A percentile compares a stretch with the other conserved stretches of the same genome.
Conservation (phyloP, 2,329 filamentous ascomycete species). For the Hirsutella rhossiliensis region DNA sequence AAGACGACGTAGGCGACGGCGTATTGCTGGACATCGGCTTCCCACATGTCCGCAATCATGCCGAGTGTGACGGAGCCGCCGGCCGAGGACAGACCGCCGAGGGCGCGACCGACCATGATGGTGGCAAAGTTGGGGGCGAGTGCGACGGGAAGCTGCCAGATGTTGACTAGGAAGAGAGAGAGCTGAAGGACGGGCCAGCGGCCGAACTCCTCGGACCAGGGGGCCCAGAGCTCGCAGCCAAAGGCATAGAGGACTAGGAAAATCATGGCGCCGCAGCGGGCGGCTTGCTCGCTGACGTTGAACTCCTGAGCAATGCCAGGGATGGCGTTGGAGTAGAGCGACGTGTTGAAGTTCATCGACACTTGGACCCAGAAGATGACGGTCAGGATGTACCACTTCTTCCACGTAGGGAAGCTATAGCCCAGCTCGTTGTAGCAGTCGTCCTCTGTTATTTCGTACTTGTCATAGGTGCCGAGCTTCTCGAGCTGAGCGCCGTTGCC, state of each 20-base stretch:
- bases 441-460: conserved; percentile 35
- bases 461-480: conserved; percentile 25
- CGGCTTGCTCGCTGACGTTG: conserved; percentile 53
- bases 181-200: conserved; percentile 64
- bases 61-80: conserved; percentile 63
- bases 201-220: conserved; percentile 76
- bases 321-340: conserved; percentile 59
- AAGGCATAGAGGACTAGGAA: conserved; percentile 75
- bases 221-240: conserved; percentile 80
- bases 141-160: conserved; percentile 63
- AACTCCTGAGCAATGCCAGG: conserved; percentile 56
- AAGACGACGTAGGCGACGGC: conserved; percentile 68
- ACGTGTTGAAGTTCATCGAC: conserved; percentile 72
- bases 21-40: conserved; percentile 59
- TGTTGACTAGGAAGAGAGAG: conserved; percentile 63
- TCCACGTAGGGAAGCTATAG: conserved; percentile 44
- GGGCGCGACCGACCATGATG: conserved; percentile 56
- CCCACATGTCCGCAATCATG: conserved; percentile 66
- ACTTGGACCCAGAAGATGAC: conserved; percentile 63
- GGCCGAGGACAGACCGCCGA: conserved; percentile 59
- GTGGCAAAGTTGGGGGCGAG: conserved; percentile 62
- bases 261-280: conserved; percentile 62
- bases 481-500: conserved; percentile 13
- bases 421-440: conserved; percentile 57
- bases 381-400: conserved; percentile 63